Conservation (phyloP, 176 grass and related monocot species). For the Carex littledalei region DNA sequence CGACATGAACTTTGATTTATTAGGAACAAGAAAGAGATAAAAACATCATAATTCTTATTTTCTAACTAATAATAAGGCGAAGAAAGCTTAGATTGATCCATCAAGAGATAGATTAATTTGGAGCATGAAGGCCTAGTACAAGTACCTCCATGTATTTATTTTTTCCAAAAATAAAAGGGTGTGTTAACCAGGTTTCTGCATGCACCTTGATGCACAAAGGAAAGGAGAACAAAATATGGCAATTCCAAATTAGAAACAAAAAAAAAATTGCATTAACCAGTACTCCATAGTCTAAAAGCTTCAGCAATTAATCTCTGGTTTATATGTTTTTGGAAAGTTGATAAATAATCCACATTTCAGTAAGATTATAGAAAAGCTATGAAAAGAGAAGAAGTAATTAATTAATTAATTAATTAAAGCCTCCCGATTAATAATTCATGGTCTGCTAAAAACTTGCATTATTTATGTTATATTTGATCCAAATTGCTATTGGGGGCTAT, state of each 20-base stretch:
- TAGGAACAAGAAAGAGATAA: not conserved
- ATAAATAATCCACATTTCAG: not conserved
- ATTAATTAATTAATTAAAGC: not conserved
- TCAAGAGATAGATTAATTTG: not conserved
- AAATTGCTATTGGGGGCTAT: too few species aligned
- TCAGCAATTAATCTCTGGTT: not conserved
- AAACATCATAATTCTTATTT: not conserved
- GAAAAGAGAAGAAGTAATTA: not conserved
- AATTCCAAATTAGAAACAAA: not conserved
- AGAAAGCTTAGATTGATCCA: not conserved
- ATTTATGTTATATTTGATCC: too few species aligned
- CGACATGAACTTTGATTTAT: not conserved
- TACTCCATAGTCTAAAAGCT: not conserved
- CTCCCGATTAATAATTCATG: not conserved
- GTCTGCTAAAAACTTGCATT: not conserved
- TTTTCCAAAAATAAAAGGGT: not conserved
- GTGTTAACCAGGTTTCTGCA: not conserved
- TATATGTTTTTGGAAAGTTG: not conserved
- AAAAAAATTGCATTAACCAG: not conserved
- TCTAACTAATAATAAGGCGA: not conserved
- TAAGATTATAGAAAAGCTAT: not conserved
- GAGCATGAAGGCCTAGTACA: not conserved
- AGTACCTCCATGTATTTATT: not conserved
- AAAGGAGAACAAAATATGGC: not conserved
- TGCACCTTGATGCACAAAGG: not conserved